Base-by-base conservation (phyloP, 345 rosid species). In the Populus ilicifolia region DNA sequence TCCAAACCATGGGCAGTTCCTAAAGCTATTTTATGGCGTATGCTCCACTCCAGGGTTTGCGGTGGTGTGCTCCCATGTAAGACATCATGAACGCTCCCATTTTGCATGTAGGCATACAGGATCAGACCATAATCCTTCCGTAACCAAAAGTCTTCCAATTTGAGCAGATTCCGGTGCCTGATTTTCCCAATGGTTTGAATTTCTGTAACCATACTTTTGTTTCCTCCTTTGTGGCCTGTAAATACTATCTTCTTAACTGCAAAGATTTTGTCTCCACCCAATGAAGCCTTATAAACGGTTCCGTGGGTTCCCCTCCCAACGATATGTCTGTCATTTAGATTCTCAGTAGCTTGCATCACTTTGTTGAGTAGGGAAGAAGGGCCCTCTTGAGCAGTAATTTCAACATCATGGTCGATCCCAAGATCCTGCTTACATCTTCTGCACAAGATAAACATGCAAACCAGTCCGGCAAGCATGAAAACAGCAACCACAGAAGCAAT, bases 241-340 rank as follows among this genome's bases (percentile, higher is more conserved):
- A 88, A 85, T 46, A 27, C 74, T 39, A 94, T 84, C 84, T 84
- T 90, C 83, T 94, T 94, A 13, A 87, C 86, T 2, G 97, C 98
- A 72, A 83, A 92, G 38, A 80, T 81, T 30, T 83, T 48, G 30
- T 86, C 87, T 1, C 86, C 83, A 7, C 79, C 85, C 73, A 92
- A 27, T 17, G 83, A 78, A 35, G 89, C 97, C 85, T 86, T 92
- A 72, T 86, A 94, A 13, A 94, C 92, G 46, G 84, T 82, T 72
- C 98, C 98, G 52, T 94, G 98, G 27, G 88, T 89, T 77, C 97
- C 98, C 80, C 83, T 89, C 35, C 97, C 98, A 11, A 93, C 84
- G 78, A 89, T 83, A 62, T 87, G 85, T 71, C 70, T 87, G 48
- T 88, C 94, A 36, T 81, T 79, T 14, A 93, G 90, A 73, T 93